A percentile compares a stretch with the other conserved stretches of the same genome.
Conservation (phyloP, 2,329 filamentous ascomycete species). For the Diplodia seriata region DNA sequence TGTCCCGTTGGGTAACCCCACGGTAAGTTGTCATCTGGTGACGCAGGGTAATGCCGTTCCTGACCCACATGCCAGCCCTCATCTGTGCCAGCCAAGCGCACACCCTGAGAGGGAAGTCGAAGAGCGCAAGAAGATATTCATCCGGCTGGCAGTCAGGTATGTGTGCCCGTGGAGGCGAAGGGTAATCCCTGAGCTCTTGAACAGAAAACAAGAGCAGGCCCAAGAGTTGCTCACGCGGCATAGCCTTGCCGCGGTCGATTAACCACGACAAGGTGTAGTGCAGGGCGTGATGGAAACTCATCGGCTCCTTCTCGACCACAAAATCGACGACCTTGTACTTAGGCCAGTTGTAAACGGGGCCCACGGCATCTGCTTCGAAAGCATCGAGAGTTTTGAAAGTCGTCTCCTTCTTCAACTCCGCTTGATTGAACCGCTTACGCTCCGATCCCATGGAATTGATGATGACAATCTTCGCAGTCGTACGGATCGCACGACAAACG, state of each 20-base stretch:
- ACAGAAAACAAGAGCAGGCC: slow-evolving; percentile 74
- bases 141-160: slow-evolving; percentile 68
- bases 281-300: slow-evolving; percentile 96
- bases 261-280: slow-evolving; percentile 98
- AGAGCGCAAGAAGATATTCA: slow-evolving; percentile 83
- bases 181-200: slow-evolving; percentile 71
- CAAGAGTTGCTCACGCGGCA: slow-evolving; percentile 71
- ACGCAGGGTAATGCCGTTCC: slow-evolving; percentile 92
- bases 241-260: slow-evolving; percentile 82
- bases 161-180: slow-evolving; percentile 64
- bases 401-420: slow-evolving; percentile 86
- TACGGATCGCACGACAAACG: slow-evolving; percentile 74
- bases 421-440: slow-evolving; percentile 79
- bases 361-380: slow-evolving; percentile 75
- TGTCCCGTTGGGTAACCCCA: slow-evolving; percentile 85
- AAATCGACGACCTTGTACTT: slow-evolving; percentile 75
- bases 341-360: slow-evolving; percentile 43
- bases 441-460: slow-evolving; percentile 90
- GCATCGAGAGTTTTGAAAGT: slow-evolving; percentile 78
- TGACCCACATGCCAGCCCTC: slow-evolving; percentile 98
- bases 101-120: slow-evolving; percentile 91
- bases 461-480: slow-evolving; percentile 82
- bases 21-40: slow-evolving; percentile 96
- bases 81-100: slow-evolving; percentile 98
- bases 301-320: slow-evolving; percentile 83